Percentiles rank a stretch among this genome's conserved stretches.
These are phyloP conservation scores for Solanum appendiculatum DNA, from an alignment of 257 asterid genomes.

Conservation along the genomic window DNA sequence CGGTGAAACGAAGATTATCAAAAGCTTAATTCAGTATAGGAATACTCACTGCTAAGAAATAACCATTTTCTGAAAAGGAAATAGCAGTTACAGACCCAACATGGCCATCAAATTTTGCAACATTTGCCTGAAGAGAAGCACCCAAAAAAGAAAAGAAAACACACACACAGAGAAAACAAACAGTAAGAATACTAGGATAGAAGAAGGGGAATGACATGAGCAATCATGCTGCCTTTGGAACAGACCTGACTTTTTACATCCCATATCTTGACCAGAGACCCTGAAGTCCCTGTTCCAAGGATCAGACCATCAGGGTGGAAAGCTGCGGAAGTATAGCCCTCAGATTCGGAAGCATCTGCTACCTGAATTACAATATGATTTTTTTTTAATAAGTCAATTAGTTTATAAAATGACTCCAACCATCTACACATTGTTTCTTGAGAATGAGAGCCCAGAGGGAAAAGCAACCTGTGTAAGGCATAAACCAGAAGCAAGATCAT, in stretches of 20 bases:
- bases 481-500: slow-evolving; percentile 80
- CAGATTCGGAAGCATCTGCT: slow-evolving; percentile 59
- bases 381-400: neutral
- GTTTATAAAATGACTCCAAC: neutral
- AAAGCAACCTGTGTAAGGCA: slow-evolving; percentile 81
- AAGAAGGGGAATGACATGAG: neutral
- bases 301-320: slow-evolving; percentile 99
- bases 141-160: neutral
- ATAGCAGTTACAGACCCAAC: slow-evolving; percentile 77
- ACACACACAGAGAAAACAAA: neutral
- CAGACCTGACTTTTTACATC: slow-evolving; percentile 98
- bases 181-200: neutral
- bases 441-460: neutral
- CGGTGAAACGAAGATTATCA: neutral
- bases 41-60: slow-evolving; percentile 81
- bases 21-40: neutral
- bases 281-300: slow-evolving; percentile 93
- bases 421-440: neutral
- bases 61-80: slow-evolving; percentile 97
- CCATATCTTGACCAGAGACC: slow-evolving; percentile 77
- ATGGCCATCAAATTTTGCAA: slow-evolving; percentile 87
- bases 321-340: slow-evolving; percentile 87
- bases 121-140: slow-evolving; percentile 43
- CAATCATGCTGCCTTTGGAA: neutral
- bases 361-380: slow-evolving; percentile 38